A percentile compares a stretch with the other conserved stretches of the same genome.
These are phyloP conservation scores for Colletotrichum somersetense DNA, from an alignment of 2,329 filamentous ascomycete genomes.

Conservation along the genomic window DNA sequence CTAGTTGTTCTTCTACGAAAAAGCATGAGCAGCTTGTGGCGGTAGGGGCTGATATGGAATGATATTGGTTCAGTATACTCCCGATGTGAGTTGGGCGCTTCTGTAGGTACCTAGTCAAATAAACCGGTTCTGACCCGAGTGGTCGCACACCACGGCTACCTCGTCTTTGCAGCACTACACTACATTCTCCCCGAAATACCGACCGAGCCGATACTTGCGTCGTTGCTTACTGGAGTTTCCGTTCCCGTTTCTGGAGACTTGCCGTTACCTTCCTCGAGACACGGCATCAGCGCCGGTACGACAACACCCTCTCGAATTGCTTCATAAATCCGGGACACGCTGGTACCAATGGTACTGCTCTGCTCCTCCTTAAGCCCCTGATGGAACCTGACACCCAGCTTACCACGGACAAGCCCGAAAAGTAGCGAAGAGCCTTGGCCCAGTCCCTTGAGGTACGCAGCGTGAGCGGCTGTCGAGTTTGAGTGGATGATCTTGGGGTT, in stretches of 20 bases:
- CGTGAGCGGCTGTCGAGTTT: neutral
- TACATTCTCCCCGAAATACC: neutral
- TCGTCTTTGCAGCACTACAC: neutral
- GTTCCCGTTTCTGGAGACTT: neutral
- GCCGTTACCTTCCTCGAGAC: neutral
- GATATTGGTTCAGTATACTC: neutral
- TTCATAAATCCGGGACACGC: constrained; percentile 51
- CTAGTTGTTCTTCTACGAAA: neutral
- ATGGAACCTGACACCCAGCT: constrained; percentile 48
- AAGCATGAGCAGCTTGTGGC: neutral
- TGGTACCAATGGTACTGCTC: constrained; percentile 51
- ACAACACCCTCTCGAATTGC: constrained; percentile 27
- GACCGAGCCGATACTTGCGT: neutral
- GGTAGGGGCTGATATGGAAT: neutral
- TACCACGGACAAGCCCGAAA: constrained; percentile 49
- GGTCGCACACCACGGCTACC: neutral
- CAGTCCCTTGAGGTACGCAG: constrained; percentile 41
- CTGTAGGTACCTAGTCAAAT: neutral
- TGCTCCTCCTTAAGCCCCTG: constrained; percentile 49
- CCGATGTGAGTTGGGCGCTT: neutral
- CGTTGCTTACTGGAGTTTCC: constrained; percentile 5
- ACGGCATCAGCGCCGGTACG: constrained; percentile 26
- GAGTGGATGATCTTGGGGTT: constrained; percentile 15
- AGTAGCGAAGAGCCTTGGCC: constrained; percentile 49
- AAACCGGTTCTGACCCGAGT: neutral